A percentile compares a stretch with the other conserved stretches of the same genome.
These are phyloP conservation scores for Xylaria sp. DNA, from an alignment of 2,329 filamentous ascomycete species.

Conservation along the genomic window DNA sequence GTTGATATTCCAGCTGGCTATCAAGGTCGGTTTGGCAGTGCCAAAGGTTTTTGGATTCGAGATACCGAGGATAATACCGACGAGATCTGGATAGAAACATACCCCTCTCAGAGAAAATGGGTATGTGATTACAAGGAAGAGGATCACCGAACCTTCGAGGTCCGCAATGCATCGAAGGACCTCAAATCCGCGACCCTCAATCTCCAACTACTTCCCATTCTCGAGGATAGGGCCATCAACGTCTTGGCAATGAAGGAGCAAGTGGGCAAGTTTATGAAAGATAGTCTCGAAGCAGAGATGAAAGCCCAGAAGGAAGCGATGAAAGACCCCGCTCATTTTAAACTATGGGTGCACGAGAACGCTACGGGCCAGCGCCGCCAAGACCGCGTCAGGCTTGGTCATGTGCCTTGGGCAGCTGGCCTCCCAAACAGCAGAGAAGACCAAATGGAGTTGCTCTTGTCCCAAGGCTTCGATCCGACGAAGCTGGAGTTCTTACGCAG, in stretches of 20 bases:
- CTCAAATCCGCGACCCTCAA: conserved; percentile 64
- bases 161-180: conserved; percentile 55
- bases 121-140: conserved; percentile 53
- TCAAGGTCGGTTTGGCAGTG: conserved; percentile 73
- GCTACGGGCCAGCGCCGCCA: conserved; percentile 35
- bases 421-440: conserved; percentile 58
- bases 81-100: conserved; percentile 69
- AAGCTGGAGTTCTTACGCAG: conserved; percentile 56
- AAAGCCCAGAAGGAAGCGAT: conserved; percentile 58
- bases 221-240: conserved; percentile 63
- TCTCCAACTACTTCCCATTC: conserved; percentile 70
- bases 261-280: conserved; percentile 56
- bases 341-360: conserved; percentile 58
- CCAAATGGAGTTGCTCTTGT: conserved; percentile 59
- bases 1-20: conserved; percentile 64
- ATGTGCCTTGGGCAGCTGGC: conserved; percentile 53
- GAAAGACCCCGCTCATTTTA: conserved; percentile 54
- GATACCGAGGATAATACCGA: conserved; percentile 55
- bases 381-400: conserved; percentile 47
- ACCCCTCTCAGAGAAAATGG: conserved; percentile 73
- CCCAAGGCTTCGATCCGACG: conserved; percentile 63
- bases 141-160: conserved; percentile 68
- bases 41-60: conserved; percentile 77
- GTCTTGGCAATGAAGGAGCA: conserved; percentile 49
- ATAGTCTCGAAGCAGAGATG: conserved; percentile 58